Base-by-base conservation (phyloP, 768 basidiomycete genomes). In the Tephrocybe sp. region DNA sequence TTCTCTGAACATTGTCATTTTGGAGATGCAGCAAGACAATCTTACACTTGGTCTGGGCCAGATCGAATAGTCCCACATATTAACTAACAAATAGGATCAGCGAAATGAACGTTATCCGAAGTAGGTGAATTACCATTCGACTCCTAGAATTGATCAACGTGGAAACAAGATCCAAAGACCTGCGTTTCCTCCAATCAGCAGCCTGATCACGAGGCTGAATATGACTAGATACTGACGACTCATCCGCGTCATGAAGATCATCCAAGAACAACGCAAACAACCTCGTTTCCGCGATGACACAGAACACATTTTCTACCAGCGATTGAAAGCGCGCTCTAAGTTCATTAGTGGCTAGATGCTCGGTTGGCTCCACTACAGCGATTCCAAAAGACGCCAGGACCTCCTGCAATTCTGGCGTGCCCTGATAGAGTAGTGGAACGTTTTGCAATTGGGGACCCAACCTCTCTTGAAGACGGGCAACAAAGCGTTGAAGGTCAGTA, bases 221-320 rank as follows among this genome's bases (percentile, higher is more conserved):
- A 32, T 2, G 36, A 36, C 26, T 18, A 11, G 30, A 26, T 31
- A 61, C 51, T 46, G 13, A 87, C 79, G 84, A 84, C 51, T 83
- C 79, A 61, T 87, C 83, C 8, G 87, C 86, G 57, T 86, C 86
- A 52, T 89, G 87, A 13, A 88, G 64, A 63, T 88, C 86, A 59
- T 88, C 86, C 36, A 87, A 69, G 57, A 87, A 87, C 43, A 89
- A 64, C 1, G 86, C 86, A 54, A 89, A 81, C 41, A 87, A 64
- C 28, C 85, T 72, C 6, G 83, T 86, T 60, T 88, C 84, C 1
- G 86, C 79, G 34, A 88, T 77, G 16, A 86, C 81, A 5, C 76
- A 65, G 56, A 88, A 86, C 26, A 88, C 86, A 58, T 77, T 82
- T 63, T 86, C 83, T 3, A 87, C 83, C 27, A 88, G 67, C 7